Conservation (phyloP, 306 rosid genomes). For the Quercus glauca region DNA sequence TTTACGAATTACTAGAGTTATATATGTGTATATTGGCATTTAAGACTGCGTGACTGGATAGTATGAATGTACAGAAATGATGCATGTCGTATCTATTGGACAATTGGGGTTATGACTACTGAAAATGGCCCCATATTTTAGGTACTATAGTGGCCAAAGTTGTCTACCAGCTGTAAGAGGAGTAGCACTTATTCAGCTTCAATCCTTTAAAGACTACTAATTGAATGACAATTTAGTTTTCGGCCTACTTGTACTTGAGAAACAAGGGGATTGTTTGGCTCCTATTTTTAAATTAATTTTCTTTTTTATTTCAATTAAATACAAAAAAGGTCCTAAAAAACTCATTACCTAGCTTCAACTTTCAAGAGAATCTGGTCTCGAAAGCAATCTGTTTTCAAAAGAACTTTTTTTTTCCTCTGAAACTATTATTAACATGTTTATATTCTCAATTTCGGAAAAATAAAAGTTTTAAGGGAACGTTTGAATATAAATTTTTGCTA, state of each 20-base stretch:
- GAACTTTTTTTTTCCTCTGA: too few species aligned
- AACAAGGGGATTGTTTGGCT: neutral
- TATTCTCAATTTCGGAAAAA: too few species aligned
- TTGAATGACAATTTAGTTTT: neutral
- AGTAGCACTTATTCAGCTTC: constrained; percentile 13
- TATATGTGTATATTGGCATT: neutral
- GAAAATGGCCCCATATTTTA: neutral
- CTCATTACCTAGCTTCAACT: too few species aligned
- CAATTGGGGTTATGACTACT: neutral
- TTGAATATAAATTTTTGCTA: too few species aligned
- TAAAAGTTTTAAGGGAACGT: too few species aligned
- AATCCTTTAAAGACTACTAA: neutral
- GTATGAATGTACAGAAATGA: neutral
- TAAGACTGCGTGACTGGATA: neutral
- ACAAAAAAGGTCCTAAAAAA: too few species aligned
- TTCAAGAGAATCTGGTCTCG: too few species aligned
- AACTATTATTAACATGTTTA: too few species aligned
- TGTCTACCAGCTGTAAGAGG: constrained; percentile 13
- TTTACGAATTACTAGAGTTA: neutral
- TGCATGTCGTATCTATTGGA: neutral
- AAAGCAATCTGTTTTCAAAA: too few species aligned
- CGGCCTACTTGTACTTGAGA: neutral
- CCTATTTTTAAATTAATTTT: neutral
- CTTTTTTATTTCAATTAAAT: too few species aligned
- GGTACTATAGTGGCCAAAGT: neutral